Percentiles rank a stretch among this genome's conserved stretches.
Conservation (phyloP, 768 basidiomycete genomes). For the Podaxis sp. region DNA sequence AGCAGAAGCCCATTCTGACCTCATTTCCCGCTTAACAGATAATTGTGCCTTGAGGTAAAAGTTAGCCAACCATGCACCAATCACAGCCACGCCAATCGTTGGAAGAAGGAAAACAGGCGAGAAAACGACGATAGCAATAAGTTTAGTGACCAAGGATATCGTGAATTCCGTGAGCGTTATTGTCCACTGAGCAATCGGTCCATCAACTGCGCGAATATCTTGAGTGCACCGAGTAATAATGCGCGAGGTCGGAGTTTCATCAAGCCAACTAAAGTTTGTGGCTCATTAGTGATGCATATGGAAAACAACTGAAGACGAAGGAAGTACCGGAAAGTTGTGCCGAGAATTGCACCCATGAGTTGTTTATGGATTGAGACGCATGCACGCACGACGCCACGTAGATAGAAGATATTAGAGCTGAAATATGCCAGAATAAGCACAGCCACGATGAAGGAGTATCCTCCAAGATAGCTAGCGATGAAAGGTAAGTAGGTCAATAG, state of each 20-base stretch:
- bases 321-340: constrained; percentile 53
- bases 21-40: constrained; percentile 45
- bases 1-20: constrained; percentile 25
- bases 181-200: constrained; percentile 25
- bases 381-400: constrained; percentile 48
- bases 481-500: neutral
- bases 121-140: constrained; percentile 38
- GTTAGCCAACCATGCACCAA: constrained; percentile 41
- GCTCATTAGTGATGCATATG: neutral
- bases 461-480: constrained; percentile 38
- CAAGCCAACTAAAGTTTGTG: constrained; percentile 37
- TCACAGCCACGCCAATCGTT: constrained; percentile 32
- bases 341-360: constrained; percentile 49
- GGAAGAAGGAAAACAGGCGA: constrained; percentile 45
- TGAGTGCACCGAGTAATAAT: constrained; percentile 65
- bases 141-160: constrained; percentile 34
- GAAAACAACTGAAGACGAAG: constrained; percentile 4
- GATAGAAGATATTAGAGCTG: constrained; percentile 32
- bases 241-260: constrained; percentile 42
- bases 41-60: constrained; percentile 43
- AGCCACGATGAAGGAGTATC: constrained; percentile 16
- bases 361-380: constrained; percentile 48
- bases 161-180: constrained; percentile 24
- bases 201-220: constrained; percentile 60
- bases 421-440: constrained; percentile 24